Conservation (phyloP, 2,329 filamentous ascomycete species). For the Leptographium galeiforme region DNA sequence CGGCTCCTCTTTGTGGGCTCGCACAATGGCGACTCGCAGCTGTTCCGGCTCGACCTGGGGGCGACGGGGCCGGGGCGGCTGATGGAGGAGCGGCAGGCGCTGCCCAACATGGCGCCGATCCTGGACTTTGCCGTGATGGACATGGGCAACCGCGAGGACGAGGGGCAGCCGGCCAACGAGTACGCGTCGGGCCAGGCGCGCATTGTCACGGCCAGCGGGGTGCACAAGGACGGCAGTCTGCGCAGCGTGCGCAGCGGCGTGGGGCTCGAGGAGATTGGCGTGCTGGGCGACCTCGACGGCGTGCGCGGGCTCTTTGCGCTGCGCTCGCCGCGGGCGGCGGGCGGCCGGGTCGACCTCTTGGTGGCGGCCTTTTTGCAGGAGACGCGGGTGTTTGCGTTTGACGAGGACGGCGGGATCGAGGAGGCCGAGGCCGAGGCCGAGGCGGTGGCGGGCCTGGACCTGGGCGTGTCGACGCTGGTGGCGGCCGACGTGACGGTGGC, state of each 20-base stretch:
- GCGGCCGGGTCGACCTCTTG: slow-evolving; percentile 46
- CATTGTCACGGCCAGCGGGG: slow-evolving; percentile 85
- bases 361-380: slow-evolving; percentile 72
- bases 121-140: slow-evolving; percentile 95
- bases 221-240: slow-evolving; percentile 75
- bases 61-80: slow-evolving; percentile 16
- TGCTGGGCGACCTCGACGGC: slow-evolving; percentile 65
- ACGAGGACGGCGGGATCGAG: slow-evolving; percentile 62
- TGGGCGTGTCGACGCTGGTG: slow-evolving; percentile 61
- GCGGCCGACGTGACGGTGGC: slow-evolving; percentile 41
- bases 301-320: slow-evolving; percentile 63
- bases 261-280: slow-evolving; percentile 74
- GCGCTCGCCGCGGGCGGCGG: slow-evolving; percentile 25
- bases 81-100: slow-evolving; percentile 53
- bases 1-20: slow-evolving; percentile 76
- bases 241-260: slow-evolving; percentile 89
- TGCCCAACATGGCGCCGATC: slow-evolving; percentile 77
- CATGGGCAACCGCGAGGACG: slow-evolving; percentile 71
- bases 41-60: slow-evolving; percentile 51
- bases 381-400: slow-evolving; percentile 72
- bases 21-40: slow-evolving; percentile 82
- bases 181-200: slow-evolving; percentile 92
- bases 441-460: slow-evolving; percentile 54
- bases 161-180: slow-evolving; percentile 63
- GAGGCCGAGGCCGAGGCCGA: slow-evolving; percentile 75